These are phyloP conservation scores for Sapria himalayana DNA, from an alignment of 345 rosid genomes.

Conservation along the genomic window DNA sequence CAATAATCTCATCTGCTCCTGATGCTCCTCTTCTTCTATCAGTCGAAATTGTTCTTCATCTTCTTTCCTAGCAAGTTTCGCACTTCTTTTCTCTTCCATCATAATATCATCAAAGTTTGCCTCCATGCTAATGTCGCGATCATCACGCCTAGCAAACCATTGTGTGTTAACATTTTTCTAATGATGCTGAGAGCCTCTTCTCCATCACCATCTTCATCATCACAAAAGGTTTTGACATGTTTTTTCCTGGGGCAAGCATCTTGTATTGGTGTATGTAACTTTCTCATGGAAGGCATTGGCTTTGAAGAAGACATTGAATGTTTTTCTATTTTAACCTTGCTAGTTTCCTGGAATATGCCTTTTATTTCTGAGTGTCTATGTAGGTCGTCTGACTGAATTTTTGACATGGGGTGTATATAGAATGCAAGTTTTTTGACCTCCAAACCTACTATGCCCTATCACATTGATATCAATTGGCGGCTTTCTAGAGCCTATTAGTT, in stretches of 20 bases:
- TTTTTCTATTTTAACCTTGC: conserved; percentile 21
- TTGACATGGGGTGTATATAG: conserved; percentile 25
- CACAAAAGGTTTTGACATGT: conserved; percentile 15
- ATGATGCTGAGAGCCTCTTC: conserved; percentile 25
- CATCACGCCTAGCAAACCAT: conserved; percentile 17
- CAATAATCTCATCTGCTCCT: conserved; percentile 20
- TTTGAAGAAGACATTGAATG: conserved; percentile 19
- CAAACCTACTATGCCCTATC: conserved; percentile 37
- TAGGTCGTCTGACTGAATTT: conserved; percentile 21
- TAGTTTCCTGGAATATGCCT: conserved; percentile 19
- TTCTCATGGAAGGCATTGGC: no score
- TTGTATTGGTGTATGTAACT: conserved; percentile 22
- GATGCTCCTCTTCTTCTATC: conserved; percentile 52
- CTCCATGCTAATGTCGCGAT: conserved; percentile 63
- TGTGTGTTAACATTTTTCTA: conserved; percentile 35
- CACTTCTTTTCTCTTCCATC: conserved; percentile 59
- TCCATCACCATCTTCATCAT: conserved; percentile 22
- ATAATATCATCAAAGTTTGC: conserved; percentile 58
- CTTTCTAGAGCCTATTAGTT: conserved; percentile 24
- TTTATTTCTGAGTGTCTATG: conserved; percentile 31
- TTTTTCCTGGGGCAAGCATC: conserved; percentile 34
- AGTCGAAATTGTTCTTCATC: conserved; percentile 45
- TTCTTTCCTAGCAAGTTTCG: conserved; percentile 38
- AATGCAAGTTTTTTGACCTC: conserved; percentile 20
- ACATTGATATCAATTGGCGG: conserved; percentile 27